Evolutionary conservation across 441 rosid species (phyloP).

Genomic region (Gossypium gossypioides): DNA sequence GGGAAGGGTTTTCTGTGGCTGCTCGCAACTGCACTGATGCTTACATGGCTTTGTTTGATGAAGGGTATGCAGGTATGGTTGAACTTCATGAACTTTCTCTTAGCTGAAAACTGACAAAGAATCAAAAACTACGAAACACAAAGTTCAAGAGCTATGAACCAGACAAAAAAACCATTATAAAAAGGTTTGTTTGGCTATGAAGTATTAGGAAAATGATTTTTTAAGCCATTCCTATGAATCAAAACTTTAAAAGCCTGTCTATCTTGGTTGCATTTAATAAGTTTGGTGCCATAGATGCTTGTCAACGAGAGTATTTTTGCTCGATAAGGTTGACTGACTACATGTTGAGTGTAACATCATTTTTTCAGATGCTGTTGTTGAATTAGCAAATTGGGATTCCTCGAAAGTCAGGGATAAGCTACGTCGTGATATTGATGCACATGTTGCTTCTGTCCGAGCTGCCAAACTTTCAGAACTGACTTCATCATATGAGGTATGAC

Average conservation of each 20-base stretch:
- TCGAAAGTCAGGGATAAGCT: constrained; percentile 59
- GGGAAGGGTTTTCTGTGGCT: constrained; percentile 63
- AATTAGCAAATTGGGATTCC: constrained; percentile 80
- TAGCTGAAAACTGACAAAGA: background rate
- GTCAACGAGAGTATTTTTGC: background rate
- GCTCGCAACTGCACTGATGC: constrained; percentile 39
- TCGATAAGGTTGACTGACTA: background rate
- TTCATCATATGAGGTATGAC: constrained; percentile 53
- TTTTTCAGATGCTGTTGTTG: constrained; percentile 59
- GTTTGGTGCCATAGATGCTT: background rate
- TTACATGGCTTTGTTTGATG: constrained; percentile 49
- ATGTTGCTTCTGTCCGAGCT: constrained; percentile 57
- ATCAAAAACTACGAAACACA: background rate
- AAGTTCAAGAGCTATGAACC: background rate
- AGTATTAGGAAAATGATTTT: background rate
- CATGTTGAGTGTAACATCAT: background rate
- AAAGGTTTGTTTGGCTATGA: background rate
- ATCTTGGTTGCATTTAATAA: background rate
- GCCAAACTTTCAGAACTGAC: constrained; percentile 73
- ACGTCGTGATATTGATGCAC: constrained; percentile 64
- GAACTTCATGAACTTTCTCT: background rate
- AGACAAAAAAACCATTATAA: background rate
- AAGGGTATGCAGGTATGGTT: constrained; percentile 55
- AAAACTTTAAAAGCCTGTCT: background rate
- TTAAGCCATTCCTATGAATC: background rate